Evolutionary conservation across 1,284 basidiomycete species (phyloP), one percentile per base, ranked within the genome.

Genomic region (Ganoderma sinense): DNA sequence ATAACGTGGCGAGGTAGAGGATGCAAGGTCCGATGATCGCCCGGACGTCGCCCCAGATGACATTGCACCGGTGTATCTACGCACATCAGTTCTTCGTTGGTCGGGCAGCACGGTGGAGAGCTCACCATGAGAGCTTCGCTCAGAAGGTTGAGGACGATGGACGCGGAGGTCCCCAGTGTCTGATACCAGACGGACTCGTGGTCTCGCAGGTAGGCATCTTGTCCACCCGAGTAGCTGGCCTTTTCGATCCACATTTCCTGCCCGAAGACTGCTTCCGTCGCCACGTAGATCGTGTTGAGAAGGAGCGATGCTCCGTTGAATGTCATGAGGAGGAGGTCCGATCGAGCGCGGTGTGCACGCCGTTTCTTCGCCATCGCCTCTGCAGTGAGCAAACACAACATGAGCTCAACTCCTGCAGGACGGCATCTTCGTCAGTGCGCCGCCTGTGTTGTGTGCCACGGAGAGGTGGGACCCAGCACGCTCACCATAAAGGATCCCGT

Each of bases 401-500:
- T 66, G n/a, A 78, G 72, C 62, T 76, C 74, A 29, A 76, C 64
- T 29, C 77, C 77, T 78, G 59, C 13, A 29, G 13, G 39, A 26
- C 53, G n/a, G 39, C 43, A 11, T 6, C 18, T 58, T 39, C 36
- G 23, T 60, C 16, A 55, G 26, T 20, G 48, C 23, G 26, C 14
- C 11, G n/a, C n/a, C 7, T 39, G 31, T 11, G 48, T 23, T 4
- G 31, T 11, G 23, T 23, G 4, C 45, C 20, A 23, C 45, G 23
- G 23, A 23, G 20, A 26, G 2, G 8, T 36, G 7, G 10, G 20
- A 53, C 20, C 3, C 4, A 36, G 36, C 10, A 8, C 10, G 55
- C 74, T 43, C 64, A 77, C 77, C 76, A 59, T 78, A 78, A 10
- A 78, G 43, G 4, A 78, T 77, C 29, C 71, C 71, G 55, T 71